Conservation (phyloP, 768 basidiomycete species). For the Suillus subalutaceus region DNA sequence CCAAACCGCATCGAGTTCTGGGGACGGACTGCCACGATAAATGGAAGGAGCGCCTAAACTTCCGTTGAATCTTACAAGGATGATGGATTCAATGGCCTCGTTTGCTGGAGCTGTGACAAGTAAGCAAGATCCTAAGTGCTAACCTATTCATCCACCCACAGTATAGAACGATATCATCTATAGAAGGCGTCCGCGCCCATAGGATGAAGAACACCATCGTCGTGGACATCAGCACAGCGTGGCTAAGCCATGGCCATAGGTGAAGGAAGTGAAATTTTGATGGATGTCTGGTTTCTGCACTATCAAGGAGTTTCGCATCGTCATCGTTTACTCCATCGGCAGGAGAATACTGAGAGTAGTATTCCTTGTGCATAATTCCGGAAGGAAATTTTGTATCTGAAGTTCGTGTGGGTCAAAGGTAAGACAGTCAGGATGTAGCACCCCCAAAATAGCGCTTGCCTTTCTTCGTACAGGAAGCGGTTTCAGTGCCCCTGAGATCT, state of each 20-base stretch:
- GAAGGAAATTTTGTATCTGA: not conserved
- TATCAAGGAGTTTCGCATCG: not conserved
- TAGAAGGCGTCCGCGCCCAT: conserved; percentile 7
- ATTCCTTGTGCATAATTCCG: not conserved
- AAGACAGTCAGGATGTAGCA: not conserved
- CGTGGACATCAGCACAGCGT: not conserved
- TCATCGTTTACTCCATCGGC: not conserved
- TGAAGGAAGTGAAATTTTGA: not conserved
- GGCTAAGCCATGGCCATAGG: conserved; percentile 9
- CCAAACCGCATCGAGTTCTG: conserved; percentile 19
- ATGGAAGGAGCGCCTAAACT: not conserved
- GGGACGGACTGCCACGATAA: conserved; percentile 11
- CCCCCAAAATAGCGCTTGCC: not conserved
- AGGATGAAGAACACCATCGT: conserved; percentile 10
- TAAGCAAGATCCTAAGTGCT: not conserved
- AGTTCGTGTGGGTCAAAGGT: not conserved
- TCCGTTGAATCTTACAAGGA: conserved; percentile 8
- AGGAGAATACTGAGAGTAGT: not conserved
- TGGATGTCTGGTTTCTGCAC: not conserved
- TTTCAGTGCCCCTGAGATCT: not conserved
- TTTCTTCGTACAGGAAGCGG: not conserved
- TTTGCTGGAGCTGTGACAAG: conserved; percentile 14
- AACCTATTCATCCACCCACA: not conserved
- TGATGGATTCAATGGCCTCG: conserved; percentile 15
- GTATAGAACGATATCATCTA: not conserved